Evolutionary conservation across 352 stramenopile genomes (phyloP), one percentile per base, ranked within the genome.

Genomic region (Aphanomyces astaci): DNA sequence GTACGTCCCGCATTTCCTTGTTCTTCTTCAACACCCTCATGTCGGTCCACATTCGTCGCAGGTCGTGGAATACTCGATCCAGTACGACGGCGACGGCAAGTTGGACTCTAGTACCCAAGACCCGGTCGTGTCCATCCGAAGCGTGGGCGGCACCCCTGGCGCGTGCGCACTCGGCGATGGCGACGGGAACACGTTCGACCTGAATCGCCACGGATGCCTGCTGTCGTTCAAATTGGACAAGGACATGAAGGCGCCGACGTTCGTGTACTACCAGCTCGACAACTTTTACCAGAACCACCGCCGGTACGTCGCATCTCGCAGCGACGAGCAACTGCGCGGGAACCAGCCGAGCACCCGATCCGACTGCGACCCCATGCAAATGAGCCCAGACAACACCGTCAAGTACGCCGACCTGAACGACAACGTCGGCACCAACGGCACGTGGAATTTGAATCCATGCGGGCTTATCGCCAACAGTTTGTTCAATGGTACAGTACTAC

Each of bases 261-360:
- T 98, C 72, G 79, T 99, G 4, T 98, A 99, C 82, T 99, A 99
- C 75, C 90, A 99, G 78, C 77, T 99, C 31, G 87, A 96, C 70
- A 99, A 99, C 78, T 99, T 99, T 78, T 98, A 99, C 82, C 97
- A 99, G 83, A 99, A 99, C 80, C 96, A 99, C 78, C 83, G 96
- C 33, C 84, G 84, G 36, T 99, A 99, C 76, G 80, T 95, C 22
- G 85, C 86, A 65, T 97, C 86, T 51, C 78, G 86, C 48, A 97
- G 96, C 72, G 81, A 96, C 56, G 86, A 80, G 66, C 95, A 98
- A 77, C 77, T 98, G 43, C 78, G 79, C 24, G 88, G 89, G 51
- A 77, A 89, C 31, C 78, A 84, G 43, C 72, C 70, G 1, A 78
- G 81, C 19, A 89, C 77, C 65, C 82, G 66, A 2, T 78, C 72